phyloP scores from a whole-genome alignment of 139 green algal species.

The Ostreobium quekettii region DNA sequence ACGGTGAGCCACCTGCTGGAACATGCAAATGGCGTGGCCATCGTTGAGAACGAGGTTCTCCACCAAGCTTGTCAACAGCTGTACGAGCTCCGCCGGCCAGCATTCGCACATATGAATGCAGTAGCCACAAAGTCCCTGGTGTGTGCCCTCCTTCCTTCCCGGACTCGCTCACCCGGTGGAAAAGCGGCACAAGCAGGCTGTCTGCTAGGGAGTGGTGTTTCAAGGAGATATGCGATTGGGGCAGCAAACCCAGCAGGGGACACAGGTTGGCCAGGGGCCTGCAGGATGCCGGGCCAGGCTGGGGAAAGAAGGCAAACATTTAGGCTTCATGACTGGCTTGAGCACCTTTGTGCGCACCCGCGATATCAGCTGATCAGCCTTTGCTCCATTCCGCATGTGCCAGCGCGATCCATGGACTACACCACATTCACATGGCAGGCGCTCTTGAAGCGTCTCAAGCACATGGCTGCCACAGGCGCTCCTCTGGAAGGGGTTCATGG shows the following conservation, averaged over 20 bases:
- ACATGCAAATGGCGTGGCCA: constrained; percentile 50
- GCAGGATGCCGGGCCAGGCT: too few species aligned
- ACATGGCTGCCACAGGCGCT: constrained; percentile 56
- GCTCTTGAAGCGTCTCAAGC: constrained; percentile 47
- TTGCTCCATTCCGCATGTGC: too few species aligned
- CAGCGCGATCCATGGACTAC: constrained; percentile 42
- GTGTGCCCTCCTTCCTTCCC: constrained; percentile 40
- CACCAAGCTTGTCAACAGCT: constrained; percentile 32
- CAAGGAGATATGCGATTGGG: too few species aligned
- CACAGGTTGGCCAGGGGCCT: too few species aligned
- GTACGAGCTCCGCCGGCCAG: constrained; percentile 43
- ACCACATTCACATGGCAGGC: constrained; percentile 61
- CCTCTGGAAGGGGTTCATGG: background rate
- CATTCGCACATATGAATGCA: constrained; percentile 60
- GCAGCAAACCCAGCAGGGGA: too few species aligned
- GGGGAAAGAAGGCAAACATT: too few species aligned
- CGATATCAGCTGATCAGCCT: too few species aligned
- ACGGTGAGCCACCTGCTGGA: constrained; percentile 51
- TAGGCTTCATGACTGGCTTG: too few species aligned
- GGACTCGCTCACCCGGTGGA: constrained; percentile 2
- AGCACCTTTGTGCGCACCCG: too few species aligned
- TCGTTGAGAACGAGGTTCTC: constrained; percentile 58
- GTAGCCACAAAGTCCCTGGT: constrained; percentile 51
- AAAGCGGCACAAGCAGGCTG: too few species aligned
- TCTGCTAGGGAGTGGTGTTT: too few species aligned